Conservation (phyloP, 2,329 filamentous ascomycete species). For the Aspergillus sp. region DNA sequence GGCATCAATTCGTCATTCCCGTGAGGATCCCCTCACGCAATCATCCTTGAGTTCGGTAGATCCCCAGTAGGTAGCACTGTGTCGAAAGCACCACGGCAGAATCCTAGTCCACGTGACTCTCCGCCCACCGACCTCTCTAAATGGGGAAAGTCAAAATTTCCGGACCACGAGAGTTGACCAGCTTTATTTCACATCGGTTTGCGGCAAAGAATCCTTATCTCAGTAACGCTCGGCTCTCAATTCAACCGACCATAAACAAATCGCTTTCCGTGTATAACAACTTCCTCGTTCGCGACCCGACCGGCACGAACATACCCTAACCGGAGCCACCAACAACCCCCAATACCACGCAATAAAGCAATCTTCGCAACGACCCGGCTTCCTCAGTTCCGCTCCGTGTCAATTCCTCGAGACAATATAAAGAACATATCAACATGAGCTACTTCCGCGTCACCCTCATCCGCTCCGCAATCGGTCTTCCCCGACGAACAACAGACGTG, state of each 20-base stretch:
- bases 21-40: neutral
- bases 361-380: neutral
- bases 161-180: neutral
- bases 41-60: neutral
- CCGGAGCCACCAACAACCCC: neutral
- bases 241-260: neutral
- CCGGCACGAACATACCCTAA: neutral
- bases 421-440: slow-evolving; percentile 53
- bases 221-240: neutral
- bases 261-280: neutral
- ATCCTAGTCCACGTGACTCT: slow-evolving; percentile 31
- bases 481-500: slow-evolving; percentile 73
- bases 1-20: neutral
- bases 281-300: neutral
- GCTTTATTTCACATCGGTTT: neutral
- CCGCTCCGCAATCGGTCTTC: slow-evolving; percentile 85
- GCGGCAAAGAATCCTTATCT: neutral
- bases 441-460: slow-evolving; percentile 91
- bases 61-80: neutral
- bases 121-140: slow-evolving; percentile 25
- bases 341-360: neutral
- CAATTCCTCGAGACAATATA: neutral
- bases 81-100: slow-evolving; percentile 11
- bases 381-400: neutral
- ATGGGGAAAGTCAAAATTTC: slow-evolving; percentile 20